Conservation (phyloP, 2,329 filamentous ascomycete species). For the Arthrobotrys iridis region DNA sequence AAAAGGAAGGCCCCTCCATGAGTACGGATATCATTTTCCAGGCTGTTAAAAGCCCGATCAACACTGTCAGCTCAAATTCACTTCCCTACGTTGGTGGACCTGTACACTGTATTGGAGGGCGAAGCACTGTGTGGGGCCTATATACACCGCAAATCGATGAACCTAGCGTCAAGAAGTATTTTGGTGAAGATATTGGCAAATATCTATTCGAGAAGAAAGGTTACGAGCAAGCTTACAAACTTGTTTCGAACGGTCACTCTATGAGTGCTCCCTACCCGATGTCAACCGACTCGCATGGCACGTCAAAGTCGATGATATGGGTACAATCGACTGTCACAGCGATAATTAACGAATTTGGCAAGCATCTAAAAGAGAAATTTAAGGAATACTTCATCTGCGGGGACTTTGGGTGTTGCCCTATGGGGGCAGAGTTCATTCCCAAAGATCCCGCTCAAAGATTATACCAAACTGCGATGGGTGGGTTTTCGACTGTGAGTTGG, state of each 20-base stretch:
- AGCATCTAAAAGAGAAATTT: no score
- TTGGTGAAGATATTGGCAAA: neutral
- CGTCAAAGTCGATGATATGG: neutral
- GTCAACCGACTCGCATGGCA: neutral
- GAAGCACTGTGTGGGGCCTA: slow-evolving; percentile 21
- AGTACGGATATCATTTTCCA: neutral
- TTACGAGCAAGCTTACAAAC: neutral
- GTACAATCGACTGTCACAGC: no score
- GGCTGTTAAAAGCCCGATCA: neutral
- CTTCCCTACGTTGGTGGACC: slow-evolving; percentile 4
- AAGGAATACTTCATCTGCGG: neutral
- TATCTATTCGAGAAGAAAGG: neutral
- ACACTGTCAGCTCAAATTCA: neutral
- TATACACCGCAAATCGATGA: neutral
- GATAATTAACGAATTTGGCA: neutral
- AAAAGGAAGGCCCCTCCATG: neutral
- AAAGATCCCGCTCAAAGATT: neutral
- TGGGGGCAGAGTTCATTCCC: neutral
- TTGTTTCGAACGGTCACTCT: neutral
- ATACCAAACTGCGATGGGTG: slow-evolving; percentile 3
- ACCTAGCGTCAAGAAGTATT: neutral
- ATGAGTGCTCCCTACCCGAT: neutral
- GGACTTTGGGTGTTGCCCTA: neutral
- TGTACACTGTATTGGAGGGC: slow-evolving; percentile 11
- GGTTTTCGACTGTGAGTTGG: slow-evolving; percentile 13